phyloP scores from a whole-genome alignment of 352 stramenopile genomes.

The Globisporangium sylvaticum region DNA sequence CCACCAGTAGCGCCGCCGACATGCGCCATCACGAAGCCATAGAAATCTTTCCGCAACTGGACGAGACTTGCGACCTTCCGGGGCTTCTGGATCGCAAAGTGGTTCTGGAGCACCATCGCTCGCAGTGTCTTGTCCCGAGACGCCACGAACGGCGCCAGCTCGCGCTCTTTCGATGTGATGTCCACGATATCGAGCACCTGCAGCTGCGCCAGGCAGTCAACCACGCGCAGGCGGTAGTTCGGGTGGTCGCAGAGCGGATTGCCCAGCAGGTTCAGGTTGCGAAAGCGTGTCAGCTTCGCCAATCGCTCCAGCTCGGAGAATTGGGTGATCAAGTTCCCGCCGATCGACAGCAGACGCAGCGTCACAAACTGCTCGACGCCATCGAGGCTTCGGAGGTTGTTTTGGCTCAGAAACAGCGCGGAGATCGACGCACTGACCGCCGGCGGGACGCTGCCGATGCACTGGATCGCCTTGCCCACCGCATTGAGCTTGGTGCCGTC shows the following conservation, averaged over 20 bases:
- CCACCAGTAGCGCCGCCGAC: neutral
- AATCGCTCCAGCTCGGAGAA: constrained; percentile 47
- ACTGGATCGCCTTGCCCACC: constrained; percentile 49
- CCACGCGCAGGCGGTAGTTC: constrained; percentile 61
- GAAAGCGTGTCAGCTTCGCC: constrained; percentile 31
- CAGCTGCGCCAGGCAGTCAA: constrained; percentile 44
- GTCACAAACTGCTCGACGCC: constrained; percentile 59
- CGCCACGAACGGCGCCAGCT: constrained; percentile 39
- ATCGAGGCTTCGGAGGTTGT: constrained; percentile 46
- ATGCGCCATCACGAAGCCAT: constrained; percentile 27
- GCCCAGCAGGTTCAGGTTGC: constrained; percentile 64
- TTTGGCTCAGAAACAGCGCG: constrained; percentile 79
- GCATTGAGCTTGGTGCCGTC: constrained; percentile 76
- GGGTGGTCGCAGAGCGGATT: constrained; percentile 73
- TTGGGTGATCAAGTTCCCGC: constrained; percentile 44
- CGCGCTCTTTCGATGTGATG: constrained; percentile 52
- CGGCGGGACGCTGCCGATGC: constrained; percentile 45
- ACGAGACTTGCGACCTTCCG: constrained; percentile 50
- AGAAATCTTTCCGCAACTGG: constrained; percentile 54
- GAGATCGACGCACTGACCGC: constrained; percentile 41
- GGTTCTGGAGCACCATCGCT: constrained; percentile 51
- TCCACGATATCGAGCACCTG: constrained; percentile 60
- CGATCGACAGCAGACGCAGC: constrained; percentile 61
- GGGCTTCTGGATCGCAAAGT: constrained; percentile 70
- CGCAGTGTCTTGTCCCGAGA: constrained; percentile 53